These are phyloP conservation scores for Trichocladium antarcticum DNA, from an alignment of 495 filamentous ascomycete species.

Conservation along the genomic window DNA sequence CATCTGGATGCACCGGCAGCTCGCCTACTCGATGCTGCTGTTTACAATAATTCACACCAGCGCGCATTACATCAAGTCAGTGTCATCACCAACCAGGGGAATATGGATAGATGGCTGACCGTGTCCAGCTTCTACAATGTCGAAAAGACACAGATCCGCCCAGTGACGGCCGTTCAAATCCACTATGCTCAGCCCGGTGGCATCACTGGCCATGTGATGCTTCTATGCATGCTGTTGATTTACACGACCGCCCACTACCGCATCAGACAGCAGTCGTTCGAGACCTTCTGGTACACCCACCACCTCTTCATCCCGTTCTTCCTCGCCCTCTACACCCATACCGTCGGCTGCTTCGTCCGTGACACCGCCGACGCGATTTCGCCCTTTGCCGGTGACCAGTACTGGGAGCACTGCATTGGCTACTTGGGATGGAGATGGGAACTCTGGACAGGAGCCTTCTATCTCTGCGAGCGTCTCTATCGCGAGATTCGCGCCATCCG, in stretches of 20 bases:
- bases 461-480: constrained; percentile 81
- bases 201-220: constrained; percentile 95
- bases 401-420: constrained; percentile 91
- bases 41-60: constrained; percentile 68
- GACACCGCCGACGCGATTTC: constrained; percentile 59
- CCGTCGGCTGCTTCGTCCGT: constrained; percentile 90
- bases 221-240: constrained; percentile 97
- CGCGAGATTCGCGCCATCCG: constrained; percentile 76
- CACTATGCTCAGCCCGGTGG: constrained; percentile 85
- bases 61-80: constrained; percentile 92
- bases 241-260: constrained; percentile 90
- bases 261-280: constrained; percentile 92
- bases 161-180: constrained; percentile 75
- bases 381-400: constrained; percentile 66
- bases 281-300: constrained; percentile 99
- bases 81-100: too few species aligned
- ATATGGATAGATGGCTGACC: too few species aligned
- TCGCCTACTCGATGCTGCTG: constrained; percentile 77
- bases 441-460: constrained; percentile 72
- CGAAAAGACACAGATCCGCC: constrained; percentile 73
- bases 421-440: constrained; percentile 99
- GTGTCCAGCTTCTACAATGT: constrained; percentile 79
- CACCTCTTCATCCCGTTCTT: constrained; percentile 96
- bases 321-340: constrained; percentile 88
- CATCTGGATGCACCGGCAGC: constrained; percentile 92